These are phyloP conservation scores for Cutaneotrichosporon sp. DNA, from an alignment of 1,284 basidiomycete genomes.

Conservation along the genomic window DNA sequence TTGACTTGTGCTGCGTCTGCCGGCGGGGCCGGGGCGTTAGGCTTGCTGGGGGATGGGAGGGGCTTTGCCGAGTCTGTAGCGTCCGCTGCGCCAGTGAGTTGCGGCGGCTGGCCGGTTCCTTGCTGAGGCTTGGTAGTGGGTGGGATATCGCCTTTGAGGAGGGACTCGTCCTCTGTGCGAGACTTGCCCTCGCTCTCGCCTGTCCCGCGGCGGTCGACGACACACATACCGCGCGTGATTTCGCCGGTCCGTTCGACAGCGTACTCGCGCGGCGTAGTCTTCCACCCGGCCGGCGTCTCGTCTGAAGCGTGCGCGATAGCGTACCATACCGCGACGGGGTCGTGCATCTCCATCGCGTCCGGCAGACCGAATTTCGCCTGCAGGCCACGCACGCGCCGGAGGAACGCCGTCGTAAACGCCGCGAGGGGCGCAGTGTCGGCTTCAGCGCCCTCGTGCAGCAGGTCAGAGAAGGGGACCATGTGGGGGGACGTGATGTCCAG, in stretches of 20 bases:
- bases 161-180: conserved; percentile 30
- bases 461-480: conserved; percentile 62
- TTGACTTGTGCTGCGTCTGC: conserved; percentile 11
- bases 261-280: conserved; percentile 37
- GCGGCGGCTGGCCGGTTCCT: not conserved
- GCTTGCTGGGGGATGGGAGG: not conserved
- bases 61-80: too few species aligned
- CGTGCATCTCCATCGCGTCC: conserved; percentile 72
- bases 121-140: not conserved
- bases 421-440: conserved; percentile 46
- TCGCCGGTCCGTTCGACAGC: conserved; percentile 48
- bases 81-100: not conserved
- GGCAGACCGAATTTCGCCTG: conserved; percentile 62
- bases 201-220: conserved; percentile 45
- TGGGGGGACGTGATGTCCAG: conserved; percentile 76
- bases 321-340: conserved; percentile 48
- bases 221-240: conserved; percentile 50
- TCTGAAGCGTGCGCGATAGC: conserved; percentile 32
- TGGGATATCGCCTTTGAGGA: conserved; percentile 5
- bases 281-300: conserved; percentile 32
- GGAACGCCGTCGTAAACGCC: conserved; percentile 72
- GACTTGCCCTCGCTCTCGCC: conserved; percentile 25
- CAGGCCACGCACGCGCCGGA: conserved; percentile 64
- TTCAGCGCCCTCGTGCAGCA: conserved; percentile 52
- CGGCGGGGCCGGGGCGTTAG: not conserved